Evolutionary conservation across 78 protist genomes (phyloP), one percentile per base, ranked within the genome.

Genomic region (Speleostelium caveatum): DNA sequence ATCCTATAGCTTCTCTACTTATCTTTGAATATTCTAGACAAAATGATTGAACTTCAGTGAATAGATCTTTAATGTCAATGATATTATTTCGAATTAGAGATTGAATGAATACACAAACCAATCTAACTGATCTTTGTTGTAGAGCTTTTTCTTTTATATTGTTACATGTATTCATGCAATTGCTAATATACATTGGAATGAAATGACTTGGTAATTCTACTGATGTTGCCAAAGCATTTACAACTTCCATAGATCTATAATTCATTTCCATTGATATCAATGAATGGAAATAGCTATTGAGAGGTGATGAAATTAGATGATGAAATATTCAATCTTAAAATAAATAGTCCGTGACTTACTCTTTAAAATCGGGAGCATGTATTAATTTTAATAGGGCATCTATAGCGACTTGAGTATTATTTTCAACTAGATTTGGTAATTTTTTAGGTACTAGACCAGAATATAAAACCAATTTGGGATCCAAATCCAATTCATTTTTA

Each of bases 201-300:
- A 96, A 96, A 74, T 95, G 98, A 2, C 85, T 42, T 5, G 97
- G 97, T 26, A 96, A 78, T 32, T 95, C 97, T 24, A 93, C 96
- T 10, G 95, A 66, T 0, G 95, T 93, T 12, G 98, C 96, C 55
- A 97, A 95, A 12, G 96, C 93, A 73, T 96, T 96, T 55, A 97
- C 97, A 8, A 96, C 98, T 30, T 97, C 97, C 96, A 95, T 95
- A 19, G 96, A 75, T 14, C 80, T 41, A 30, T 62, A 77, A 60
- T 77, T 90, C 80, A 97, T 96, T 53, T 97, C 98, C 98, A 97
- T 96, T 5, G 97, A 95, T 16, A 95, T 94, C 67, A 97, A 92
- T 24, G 39, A 94, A 6, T 71, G 28, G 58, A 96, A 79, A 65
- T 94, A n/a, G n/a, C n/a, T n/a, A 96, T 62, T 83, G 59, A 28